phyloP scores from a whole-genome alignment of 352 stramenopile species.

The Globisporangium spiculum region DNA sequence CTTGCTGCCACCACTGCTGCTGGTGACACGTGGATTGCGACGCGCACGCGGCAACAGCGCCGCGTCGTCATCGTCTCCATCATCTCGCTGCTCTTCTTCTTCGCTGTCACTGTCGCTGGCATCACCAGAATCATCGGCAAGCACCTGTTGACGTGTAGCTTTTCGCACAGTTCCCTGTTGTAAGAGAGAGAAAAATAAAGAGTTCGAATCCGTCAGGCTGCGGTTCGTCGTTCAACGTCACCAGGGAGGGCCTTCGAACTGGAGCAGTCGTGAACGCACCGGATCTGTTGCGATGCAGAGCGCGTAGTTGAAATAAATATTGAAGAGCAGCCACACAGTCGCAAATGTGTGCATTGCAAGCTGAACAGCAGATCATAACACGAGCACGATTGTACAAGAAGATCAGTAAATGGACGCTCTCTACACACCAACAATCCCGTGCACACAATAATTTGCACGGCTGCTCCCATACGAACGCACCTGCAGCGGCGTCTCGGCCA shows the following conservation, averaged over 20 bases:
- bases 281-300: constrained; percentile 61
- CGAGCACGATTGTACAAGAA: neutral
- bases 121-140: constrained; percentile 17
- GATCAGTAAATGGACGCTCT: neutral
- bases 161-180: constrained; percentile 9
- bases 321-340: constrained; percentile 43
- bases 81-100: constrained; percentile 10
- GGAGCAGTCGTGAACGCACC: constrained; percentile 15
- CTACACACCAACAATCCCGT: neutral
- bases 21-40: neutral
- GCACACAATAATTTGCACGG: too few relatives aligned
- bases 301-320: constrained; percentile 78
- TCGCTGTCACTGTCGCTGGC: constrained; percentile 19
- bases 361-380: constrained; percentile 10
- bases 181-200: too few relatives aligned
- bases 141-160: neutral
- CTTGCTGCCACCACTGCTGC: neutral
- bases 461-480: constrained; percentile 10
- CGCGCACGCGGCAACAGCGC: constrained; percentile 30
- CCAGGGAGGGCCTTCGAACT: neutral
- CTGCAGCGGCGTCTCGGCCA: constrained; percentile 35
- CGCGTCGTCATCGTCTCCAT: neutral
- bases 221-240: too few relatives aligned
- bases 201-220: too few relatives aligned
- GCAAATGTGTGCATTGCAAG: constrained; percentile 30